Evolutionary conservation across 768 basidiomycete species (phyloP).

Genomic region (Termitomyces heimii): DNA sequence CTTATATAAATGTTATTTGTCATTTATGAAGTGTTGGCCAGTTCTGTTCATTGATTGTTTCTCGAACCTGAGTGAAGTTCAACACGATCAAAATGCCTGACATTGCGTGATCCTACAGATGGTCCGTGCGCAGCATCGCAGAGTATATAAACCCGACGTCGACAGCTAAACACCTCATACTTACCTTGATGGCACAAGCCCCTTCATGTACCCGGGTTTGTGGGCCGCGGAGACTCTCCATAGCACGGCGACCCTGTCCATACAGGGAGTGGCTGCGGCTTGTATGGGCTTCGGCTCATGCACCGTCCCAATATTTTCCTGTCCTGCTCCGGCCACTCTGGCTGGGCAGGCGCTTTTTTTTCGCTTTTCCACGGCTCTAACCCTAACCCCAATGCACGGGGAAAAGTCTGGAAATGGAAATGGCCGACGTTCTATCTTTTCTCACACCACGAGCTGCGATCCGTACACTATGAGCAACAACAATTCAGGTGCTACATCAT

Average conservation of each 20-base stretch:
- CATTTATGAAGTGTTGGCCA: background rate
- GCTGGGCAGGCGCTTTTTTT: slow-evolving; percentile 35
- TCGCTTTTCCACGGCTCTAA: background rate
- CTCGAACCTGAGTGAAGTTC: too few relatives aligned
- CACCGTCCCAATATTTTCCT: slow-evolving; percentile 63
- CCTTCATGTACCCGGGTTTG: slow-evolving; percentile 51
- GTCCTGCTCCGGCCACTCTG: slow-evolving; percentile 50
- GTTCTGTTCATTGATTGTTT: background rate
- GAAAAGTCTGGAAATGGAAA: background rate
- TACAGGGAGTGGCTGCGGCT: slow-evolving; percentile 46
- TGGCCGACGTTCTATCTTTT: too few relatives aligned
- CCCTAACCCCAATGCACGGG: background rate
- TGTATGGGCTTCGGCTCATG: slow-evolving; percentile 62
- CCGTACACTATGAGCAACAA: too few relatives aligned
- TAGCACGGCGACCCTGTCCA: slow-evolving; percentile 73
- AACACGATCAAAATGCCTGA: too few relatives aligned
- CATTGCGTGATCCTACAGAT: background rate
- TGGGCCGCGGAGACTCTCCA: slow-evolving; percentile 54
- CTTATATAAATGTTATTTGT: slow-evolving; percentile 9
- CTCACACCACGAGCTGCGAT: too few relatives aligned
- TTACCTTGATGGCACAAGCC: slow-evolving; percentile 62
- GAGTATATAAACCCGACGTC: background rate
- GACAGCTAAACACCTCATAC: slow-evolving; percentile 31
- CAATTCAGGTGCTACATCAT: too few relatives aligned
- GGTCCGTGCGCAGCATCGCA: background rate